Evolutionary conservation across 352 stramenopile genomes (phyloP), one percentile per base, ranked within the genome.

Genomic region (Phytopythium chamaehyphon): DNA sequence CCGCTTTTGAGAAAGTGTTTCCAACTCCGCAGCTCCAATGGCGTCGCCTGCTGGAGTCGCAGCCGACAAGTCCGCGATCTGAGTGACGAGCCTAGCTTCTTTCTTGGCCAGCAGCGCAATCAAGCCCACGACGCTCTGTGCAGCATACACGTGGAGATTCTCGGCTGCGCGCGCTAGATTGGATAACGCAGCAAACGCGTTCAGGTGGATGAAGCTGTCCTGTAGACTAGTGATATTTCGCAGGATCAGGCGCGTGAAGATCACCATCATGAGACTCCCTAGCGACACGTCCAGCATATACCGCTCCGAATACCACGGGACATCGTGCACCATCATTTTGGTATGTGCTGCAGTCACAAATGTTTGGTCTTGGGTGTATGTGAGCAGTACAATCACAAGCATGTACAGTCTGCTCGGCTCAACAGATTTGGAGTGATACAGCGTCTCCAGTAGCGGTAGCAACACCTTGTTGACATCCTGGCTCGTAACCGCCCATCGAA

Each of bases 201-300:
- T 86, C 31, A 88, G 44, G 36, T 93, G 83, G 40, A 93, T 73
- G 36, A 88, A 86, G 18, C 70, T 84, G 59, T 93, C 83, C 35
- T 89, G 80, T 46, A 88, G 88, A 40, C 86, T 70, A 12, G 76
- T 86, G 43, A 93, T 87, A 62, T 93, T 93, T 40, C 73, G 76
- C 47, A 82, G 77, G 26, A 91, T 76, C 16, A 91, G 53, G 2
- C 83, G 78, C 37, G 75, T 83, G 47, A 93, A 85, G 45, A 93
- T 78, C 26, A 93, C 64, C 61, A 90, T 76, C 61, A 89, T 77
- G 7, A 90, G 56, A 26, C 78, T 90, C 18, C 78, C 83, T 36
- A 89, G 42, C 18, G 80, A 91, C 10, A 89, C 59, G 46, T 91
- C 80, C 26, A 86, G 47, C 47, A 93, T 86, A 65, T 88, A 89